These are phyloP conservation scores for Fusarium sp. DNA, from an alignment of 2,329 filamentous ascomycete species.

Conservation along the genomic window DNA sequence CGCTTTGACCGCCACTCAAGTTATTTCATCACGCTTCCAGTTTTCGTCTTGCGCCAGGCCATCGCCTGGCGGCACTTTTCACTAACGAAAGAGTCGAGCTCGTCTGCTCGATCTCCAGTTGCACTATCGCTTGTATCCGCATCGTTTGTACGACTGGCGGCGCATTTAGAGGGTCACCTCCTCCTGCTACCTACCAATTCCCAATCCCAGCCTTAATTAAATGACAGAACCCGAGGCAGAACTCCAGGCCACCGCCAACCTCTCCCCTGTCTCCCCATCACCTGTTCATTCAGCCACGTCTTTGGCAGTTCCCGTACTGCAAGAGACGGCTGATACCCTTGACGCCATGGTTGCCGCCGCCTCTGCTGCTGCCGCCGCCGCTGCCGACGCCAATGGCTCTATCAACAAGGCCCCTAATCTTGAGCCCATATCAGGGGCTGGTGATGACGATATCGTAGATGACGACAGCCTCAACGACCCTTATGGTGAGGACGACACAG, in stretches of 20 bases:
- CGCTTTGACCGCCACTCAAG: slow-evolving; percentile 27
- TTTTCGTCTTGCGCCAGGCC: slow-evolving; percentile 33
- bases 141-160: slow-evolving; percentile 35
- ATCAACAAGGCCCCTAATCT: slow-evolving; percentile 47
- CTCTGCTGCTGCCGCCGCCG: slow-evolving; percentile 43
- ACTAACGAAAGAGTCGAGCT: slow-evolving; percentile 37
- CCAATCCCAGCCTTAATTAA: slow-evolving; percentile 41
- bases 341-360: slow-evolving; percentile 58
- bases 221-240: slow-evolving; percentile 60
- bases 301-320: slow-evolving; percentile 61
- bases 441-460: slow-evolving; percentile 55
- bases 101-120: slow-evolving; percentile 29
- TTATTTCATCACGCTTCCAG: slow-evolving; percentile 20
- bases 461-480: slow-evolving; percentile 61
- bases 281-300: slow-evolving; percentile 60
- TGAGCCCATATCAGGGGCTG: slow-evolving; percentile 48
- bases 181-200: slow-evolving; percentile 28
- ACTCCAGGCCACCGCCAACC: slow-evolving; percentile 63
- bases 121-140: slow-evolving; percentile 30
- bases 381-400: slow-evolving; percentile 44
- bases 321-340: slow-evolving; percentile 63
- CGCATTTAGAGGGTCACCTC: slow-evolving; percentile 25
- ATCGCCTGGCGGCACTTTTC: slow-evolving; percentile 32
- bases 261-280: slow-evolving; percentile 63
- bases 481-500: slow-evolving; percentile 56